Evolutionary conservation across 306 rosid genomes (phyloP), one percentile per base, ranked within the genome.

Genomic region (Medicago lupulina): DNA sequence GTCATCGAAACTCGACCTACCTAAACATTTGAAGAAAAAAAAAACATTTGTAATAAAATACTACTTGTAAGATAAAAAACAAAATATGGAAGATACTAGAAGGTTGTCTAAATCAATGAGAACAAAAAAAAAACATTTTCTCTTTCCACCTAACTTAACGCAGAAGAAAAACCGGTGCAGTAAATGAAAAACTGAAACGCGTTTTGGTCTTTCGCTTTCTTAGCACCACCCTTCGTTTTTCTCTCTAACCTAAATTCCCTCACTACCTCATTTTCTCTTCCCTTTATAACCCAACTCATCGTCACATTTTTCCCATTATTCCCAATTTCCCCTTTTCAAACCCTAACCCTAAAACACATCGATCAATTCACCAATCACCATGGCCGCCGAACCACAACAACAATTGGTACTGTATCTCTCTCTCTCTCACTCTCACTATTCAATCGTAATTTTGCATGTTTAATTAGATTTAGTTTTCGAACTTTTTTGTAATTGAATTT

Each of bases 341-440:
- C 7, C 72, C 44, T 3, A 59, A 12, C 15, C 31, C 16, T 8
- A 66, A 19, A 15, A 18, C 17, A 9, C 62, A 67, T 14, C 39
- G 4, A 38, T 34, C 76, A 36, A 72, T 13, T 12, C 14, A 0
- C 1, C 73, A 3, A 50, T 62, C 3, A 43, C 3, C 70, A 81
- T 81, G 84, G 77, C 81, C 17, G 23, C 69, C 11, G 63, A 81
- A 23, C 8, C 71, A 0, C 69, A 16, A n/a, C 75, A 40, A 43
- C 63, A 53, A 54, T 5, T 15, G 18, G 78, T 79, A 79, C 49
- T 4, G 14, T 2, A 34, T 39, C 66, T 70, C 49, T 34, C 7
- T 19, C 21, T 8, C 31, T 16, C 16, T 36, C 11, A 3, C 31
- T 1, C 31, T 34, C 38, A 5, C 38, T 34, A 34, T 34, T 34